Evolutionary conservation across 192 early-diverging fungal genomes (phyloP).

Genomic region (Backusella macrospora): DNA sequence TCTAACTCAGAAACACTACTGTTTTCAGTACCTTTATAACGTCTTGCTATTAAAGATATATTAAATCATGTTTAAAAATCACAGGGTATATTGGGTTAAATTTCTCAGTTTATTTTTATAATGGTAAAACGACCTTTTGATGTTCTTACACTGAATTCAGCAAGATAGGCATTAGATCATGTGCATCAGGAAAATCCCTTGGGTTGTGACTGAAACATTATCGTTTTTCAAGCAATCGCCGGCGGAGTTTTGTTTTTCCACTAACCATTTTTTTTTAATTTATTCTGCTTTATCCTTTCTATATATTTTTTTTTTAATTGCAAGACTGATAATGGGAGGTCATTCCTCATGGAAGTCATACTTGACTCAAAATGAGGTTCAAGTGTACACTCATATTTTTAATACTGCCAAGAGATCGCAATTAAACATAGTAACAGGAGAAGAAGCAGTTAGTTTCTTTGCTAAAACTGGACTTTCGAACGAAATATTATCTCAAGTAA

Average conservation of each 20-base stretch:
- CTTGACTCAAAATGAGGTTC: slow-evolving; percentile 61
- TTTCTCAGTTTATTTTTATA: no score
- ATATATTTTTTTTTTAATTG: background rate
- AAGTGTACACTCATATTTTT: slow-evolving; percentile 59
- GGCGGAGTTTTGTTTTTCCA: slow-evolving; percentile 9
- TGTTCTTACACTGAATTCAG: background rate
- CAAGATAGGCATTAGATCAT: background rate
- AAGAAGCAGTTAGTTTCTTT: slow-evolving; percentile 71
- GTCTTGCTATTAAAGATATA: background rate
- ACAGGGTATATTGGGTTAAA: background rate
- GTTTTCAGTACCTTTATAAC: background rate
- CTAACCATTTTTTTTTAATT: background rate
- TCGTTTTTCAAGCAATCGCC: background rate
- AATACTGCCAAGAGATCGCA: slow-evolving; percentile 57
- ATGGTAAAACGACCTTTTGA: background rate
- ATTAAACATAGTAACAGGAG: slow-evolving; percentile 61
- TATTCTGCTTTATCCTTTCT: background rate
- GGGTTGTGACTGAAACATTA: slow-evolving; percentile 2
- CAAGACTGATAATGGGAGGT: background rate
- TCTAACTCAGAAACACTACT: background rate
- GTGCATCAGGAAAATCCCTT: background rate
- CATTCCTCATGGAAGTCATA: slow-evolving; percentile 26
- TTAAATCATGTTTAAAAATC: background rate
- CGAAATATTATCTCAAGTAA: slow-evolving; percentile 57
- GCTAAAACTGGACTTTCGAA: slow-evolving; percentile 64